These are phyloP conservation scores for Peniophora sp. DNA, from an alignment of 1,284 basidiomycete species.

Conservation along the genomic window DNA sequence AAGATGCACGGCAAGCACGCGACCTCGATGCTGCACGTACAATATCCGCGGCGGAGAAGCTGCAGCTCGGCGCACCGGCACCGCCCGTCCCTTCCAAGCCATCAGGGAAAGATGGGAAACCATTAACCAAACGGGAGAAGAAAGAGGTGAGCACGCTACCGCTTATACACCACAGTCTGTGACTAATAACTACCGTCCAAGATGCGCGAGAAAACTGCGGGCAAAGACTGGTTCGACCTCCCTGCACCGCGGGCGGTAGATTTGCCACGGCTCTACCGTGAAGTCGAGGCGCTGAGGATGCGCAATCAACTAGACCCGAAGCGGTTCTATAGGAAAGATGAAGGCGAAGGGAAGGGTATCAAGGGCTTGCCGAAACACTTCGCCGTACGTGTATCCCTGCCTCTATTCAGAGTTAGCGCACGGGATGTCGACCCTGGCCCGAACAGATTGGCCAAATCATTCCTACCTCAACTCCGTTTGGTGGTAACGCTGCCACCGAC, in stretches of 20 bases:
- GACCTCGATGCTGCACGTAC: slow-evolving; percentile 55
- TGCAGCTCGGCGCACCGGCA: slow-evolving; percentile 31
- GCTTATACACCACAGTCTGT: slow-evolving; percentile 14
- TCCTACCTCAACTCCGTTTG: slow-evolving; percentile 69
- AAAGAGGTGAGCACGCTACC: too few relatives aligned
- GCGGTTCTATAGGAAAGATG: slow-evolving; percentile 84
- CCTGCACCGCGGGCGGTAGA: slow-evolving; percentile 79
- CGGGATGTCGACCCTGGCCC: slow-evolving; percentile 5
- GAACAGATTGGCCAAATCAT: slow-evolving; percentile 85
- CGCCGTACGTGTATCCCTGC: slow-evolving; percentile 50
- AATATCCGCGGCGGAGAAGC: slow-evolving; percentile 36
- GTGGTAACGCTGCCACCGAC: slow-evolving; percentile 64
- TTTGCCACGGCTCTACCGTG: slow-evolving; percentile 78
- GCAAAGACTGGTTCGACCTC: slow-evolving; percentile 86
- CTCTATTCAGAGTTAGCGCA: slow-evolving; percentile 6
- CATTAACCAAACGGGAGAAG: slow-evolving; percentile 58
- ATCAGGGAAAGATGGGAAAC: slow-evolving; percentile 48
- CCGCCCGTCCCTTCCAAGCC: slow-evolving; percentile 52
- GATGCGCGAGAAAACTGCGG: slow-evolving; percentile 71
- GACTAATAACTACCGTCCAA: slow-evolving; percentile 20
- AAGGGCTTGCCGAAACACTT: slow-evolving; percentile 86
- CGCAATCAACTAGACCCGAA: slow-evolving; percentile 95
- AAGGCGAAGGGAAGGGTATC: slow-evolving; percentile 78
- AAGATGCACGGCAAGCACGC: slow-evolving; percentile 28
- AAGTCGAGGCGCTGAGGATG: slow-evolving; percentile 88